phyloP scores from a whole-genome alignment of 2,329 filamentous ascomycete genomes.

The Pleomassaria siparia region DNA sequence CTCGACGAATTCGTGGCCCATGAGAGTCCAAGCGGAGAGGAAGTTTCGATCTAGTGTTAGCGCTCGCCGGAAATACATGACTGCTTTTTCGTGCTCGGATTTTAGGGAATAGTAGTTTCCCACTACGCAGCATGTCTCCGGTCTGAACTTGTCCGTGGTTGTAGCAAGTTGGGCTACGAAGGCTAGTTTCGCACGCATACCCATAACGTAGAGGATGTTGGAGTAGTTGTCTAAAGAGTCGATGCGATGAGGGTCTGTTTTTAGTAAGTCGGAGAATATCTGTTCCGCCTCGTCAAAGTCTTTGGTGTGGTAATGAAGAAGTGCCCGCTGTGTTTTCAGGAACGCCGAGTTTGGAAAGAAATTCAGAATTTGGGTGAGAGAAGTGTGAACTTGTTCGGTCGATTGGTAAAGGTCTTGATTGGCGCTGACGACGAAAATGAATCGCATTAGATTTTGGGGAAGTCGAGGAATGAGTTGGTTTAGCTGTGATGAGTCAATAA shows the following conservation, averaged over 20 bases:
- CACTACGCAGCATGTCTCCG: constrained; percentile 94
- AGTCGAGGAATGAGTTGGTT: constrained; percentile 71
- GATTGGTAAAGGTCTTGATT: constrained; percentile 91
- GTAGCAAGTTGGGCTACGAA: constrained; percentile 91
- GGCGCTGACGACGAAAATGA: constrained; percentile 90
- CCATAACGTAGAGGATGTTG: constrained; percentile 95
- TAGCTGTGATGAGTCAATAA: constrained; percentile 55
- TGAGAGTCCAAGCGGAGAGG: constrained; percentile 93
- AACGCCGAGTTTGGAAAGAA: constrained; percentile 91
- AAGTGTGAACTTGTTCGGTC: constrained; percentile 71
- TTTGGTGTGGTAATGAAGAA: constrained; percentile 89
- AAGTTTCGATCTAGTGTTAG: constrained; percentile 87
- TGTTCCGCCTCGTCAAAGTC: constrained; percentile 66
- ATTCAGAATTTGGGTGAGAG: constrained; percentile 72
- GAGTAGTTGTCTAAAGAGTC: constrained; percentile 95
- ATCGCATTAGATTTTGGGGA: constrained; percentile 87
- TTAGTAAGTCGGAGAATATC: constrained; percentile 69
- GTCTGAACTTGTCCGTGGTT: constrained; percentile 90
- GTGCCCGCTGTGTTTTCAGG: constrained; percentile 82
- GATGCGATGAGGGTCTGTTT: constrained; percentile 68
- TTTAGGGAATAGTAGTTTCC: constrained; percentile 96
- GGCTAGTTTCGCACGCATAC: constrained; percentile 81
- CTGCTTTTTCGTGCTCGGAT: constrained; percentile 94
- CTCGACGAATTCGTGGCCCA: constrained; percentile 98
- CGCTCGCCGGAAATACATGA: constrained; percentile 95